A percentile compares a stretch with the other conserved stretches of the same genome.
These are phyloP conservation scores for Platanthera guangdongensis DNA, from an alignment of 106 monocot genomes.

Conservation along the genomic window DNA sequence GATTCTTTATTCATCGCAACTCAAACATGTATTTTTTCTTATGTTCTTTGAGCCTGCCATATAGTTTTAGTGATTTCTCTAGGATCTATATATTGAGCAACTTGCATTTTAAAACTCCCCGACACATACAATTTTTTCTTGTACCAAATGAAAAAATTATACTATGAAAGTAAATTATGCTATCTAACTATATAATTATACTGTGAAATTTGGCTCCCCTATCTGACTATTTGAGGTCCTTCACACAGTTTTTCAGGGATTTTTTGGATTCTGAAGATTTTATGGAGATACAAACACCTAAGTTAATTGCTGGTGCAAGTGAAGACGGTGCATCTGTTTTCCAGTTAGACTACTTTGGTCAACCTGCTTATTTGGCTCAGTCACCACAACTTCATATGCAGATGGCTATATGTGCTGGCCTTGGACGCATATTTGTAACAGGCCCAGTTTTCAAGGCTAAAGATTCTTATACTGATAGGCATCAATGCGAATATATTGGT, in stretches of 20 bases:
- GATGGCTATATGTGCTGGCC: conserved; percentile 79
- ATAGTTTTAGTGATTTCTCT: too few relatives aligned
- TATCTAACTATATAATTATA: too few relatives aligned
- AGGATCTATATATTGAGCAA: background rate
- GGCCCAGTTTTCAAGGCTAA: conserved; percentile 88
- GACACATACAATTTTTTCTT: background rate
- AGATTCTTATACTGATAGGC: conserved; percentile 81
- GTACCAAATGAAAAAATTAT: background rate
- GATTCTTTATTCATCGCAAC: too few relatives aligned
- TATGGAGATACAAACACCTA: conserved; percentile 66
- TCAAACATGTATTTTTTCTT: too few relatives aligned
- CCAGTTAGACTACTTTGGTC: too few relatives aligned
- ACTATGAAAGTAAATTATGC: background rate
- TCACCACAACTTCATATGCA: conserved; percentile 87
- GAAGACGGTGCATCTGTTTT: conserved; percentile 95
- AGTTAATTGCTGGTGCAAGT: conserved; percentile 65
- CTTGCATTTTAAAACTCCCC: background rate
- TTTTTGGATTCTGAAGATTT: conserved; percentile 56
- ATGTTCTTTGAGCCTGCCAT: too few relatives aligned
- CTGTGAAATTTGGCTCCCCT: background rate
- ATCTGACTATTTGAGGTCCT: background rate
- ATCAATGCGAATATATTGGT: conserved; percentile 78
- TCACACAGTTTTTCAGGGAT: conserved; percentile 49
- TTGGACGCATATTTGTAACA: conserved; percentile 82
- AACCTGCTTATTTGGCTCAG: conserved; percentile 77